Conservation (phyloP, 2,329 filamentous ascomycete species). For the Xylariaceae sp. region DNA sequence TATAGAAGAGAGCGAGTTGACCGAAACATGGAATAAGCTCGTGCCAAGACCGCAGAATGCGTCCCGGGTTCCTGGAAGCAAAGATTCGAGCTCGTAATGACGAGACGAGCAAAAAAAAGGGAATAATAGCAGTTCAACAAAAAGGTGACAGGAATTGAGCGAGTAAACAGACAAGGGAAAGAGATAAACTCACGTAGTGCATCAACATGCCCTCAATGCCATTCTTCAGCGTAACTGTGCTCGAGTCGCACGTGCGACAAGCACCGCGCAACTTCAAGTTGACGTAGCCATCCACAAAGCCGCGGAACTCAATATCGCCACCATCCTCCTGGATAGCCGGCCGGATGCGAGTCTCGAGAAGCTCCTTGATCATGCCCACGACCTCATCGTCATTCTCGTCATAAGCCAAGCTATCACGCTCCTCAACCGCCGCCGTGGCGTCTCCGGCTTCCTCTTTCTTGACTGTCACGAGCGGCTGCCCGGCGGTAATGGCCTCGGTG, state of each 20-base stretch:
- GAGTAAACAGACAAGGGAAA: not conserved
- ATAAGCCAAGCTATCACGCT: constrained; percentile 72
- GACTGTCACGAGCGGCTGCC: constrained; percentile 74
- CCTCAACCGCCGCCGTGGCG: constrained; percentile 42
- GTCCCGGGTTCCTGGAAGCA: no score
- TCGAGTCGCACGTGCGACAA: constrained; percentile 93
- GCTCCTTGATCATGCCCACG: constrained; percentile 96
- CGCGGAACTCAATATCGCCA: constrained; percentile 92
- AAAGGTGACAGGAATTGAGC: not conserved
- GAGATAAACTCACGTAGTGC: constrained; percentile 69
- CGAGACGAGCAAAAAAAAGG: not conserved
- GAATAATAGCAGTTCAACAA: not conserved
- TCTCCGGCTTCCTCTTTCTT: constrained; percentile 49
- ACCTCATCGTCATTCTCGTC: constrained; percentile 91
- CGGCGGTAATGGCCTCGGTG: constrained; percentile 83
- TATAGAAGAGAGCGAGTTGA: no score
- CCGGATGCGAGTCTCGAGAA: constrained; percentile 89
- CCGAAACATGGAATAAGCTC: constrained; percentile 6
- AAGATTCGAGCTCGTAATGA: not conserved
- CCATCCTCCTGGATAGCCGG: constrained; percentile 97
- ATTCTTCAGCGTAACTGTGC: constrained; percentile 94
- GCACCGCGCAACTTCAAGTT: constrained; percentile 83
- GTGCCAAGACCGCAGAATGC: constrained; percentile 4
- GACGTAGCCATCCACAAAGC: constrained; percentile 85
- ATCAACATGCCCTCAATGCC: constrained; percentile 98